Base-by-base conservation (phyloP, 83 land plant species). In the Thuja plicata region DNA sequence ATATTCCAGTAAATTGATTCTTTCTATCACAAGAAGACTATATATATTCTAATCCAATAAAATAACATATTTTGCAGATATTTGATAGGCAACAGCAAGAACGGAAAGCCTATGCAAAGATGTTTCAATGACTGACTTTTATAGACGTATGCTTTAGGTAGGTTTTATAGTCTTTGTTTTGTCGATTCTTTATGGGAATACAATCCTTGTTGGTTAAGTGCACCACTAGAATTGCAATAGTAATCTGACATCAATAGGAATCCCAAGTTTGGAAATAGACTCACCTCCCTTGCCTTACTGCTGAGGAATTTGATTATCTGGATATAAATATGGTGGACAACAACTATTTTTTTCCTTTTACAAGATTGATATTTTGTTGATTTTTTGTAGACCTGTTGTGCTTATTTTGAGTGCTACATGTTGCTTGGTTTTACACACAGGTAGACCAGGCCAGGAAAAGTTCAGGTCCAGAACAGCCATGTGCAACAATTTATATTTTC, bases 21-120 rank as follows among this genome's bases (percentile, higher is more conserved):
- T 12, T 1, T 46, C 27, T 46, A 83, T 2, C 30, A 45, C 16
- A 50, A 57, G 70, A 41, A 38, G 45, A 19, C 27, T 86, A 86
- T 41, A 57, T 57, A 57, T 21, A 45, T 45, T 30, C 32, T 81
- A 19, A 71, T 37, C 54, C 30, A 60, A 81, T 89, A 32, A 32
- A 32, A 32, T 27, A n/a, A 45, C 3, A 35, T 87, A 73, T 13
- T 73, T 41, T 89, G n/a, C 95, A 98, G 99, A 96, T 98, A 87
- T 87, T 91, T 87, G 95, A 96, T 88, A 92, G 96, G 87, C 95
- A 95, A 32, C 94, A 95, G 12, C 91, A 92, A 90, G 99, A 98
- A 91, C 93, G 93, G 54, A 94, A 90, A 89, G 96, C 96, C 10
- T 98, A 90, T 88, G 89, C 97, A 35, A 95, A 87, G 90, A 96